Base-by-base conservation (phyloP, 805 yeast genomes). In the Wickerhamomyces strasburgensis region DNA sequence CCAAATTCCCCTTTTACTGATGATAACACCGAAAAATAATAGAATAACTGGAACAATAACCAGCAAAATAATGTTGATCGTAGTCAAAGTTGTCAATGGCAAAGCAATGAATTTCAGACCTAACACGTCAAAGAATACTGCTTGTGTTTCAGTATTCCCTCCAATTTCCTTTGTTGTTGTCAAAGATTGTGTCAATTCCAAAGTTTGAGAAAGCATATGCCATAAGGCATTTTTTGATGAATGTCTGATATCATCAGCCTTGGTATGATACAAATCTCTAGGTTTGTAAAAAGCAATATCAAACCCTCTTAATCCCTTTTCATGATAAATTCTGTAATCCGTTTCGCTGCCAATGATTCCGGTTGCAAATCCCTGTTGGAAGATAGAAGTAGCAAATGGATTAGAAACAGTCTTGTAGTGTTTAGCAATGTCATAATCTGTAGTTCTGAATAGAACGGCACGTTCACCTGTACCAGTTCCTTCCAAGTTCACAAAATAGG, bases 241-340 rank as follows among this genome's bases (percentile, higher is more conserved):
- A 42, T 78, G 76, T 33, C 69, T 65, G 31, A 84, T 80, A 33
- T 74, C 73, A 58, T 89, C 97, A 31, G 75, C 67, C 13, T 65
- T 61, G 1, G 97, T 89, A 54, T 89, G 97, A 50, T 89, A 89
- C 29, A 84, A 60, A 35, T 84, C 75, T 51, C 97, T 72, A 17
- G 96, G 95, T 51, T 78, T 81, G 57, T 75, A 87, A 57, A 89
- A 89, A 1, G 96, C 96, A 49, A 89, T 74, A 60, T 89, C 97
- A 53, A 88, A 70, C 9, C 97, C 97, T 46, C 95, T 70, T 35
- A 86, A 56, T 0, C 93, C 95, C 34, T 72, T 61, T 37, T 72
- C 69, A 30, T 62, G 58, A 55, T 87, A 89, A 3, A 86, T 76
- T 44, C 76, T 73, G 58, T 82, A 89, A 56, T 89, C 97, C 1